Conservation (phyloP, 1,139 yeast species). For the Sugiyamaella sp. region DNA sequence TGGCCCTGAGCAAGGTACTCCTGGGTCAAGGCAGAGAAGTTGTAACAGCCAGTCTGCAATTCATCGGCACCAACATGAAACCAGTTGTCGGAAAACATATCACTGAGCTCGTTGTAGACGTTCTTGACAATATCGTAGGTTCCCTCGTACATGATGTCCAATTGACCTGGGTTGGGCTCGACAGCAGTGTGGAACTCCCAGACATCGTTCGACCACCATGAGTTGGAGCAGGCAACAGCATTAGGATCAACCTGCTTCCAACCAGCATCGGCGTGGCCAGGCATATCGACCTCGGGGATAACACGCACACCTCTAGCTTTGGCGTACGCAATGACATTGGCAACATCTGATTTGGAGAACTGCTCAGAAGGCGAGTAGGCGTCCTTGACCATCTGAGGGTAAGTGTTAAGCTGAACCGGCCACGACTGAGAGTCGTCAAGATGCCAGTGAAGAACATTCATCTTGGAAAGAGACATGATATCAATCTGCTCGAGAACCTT, state of each 20-base stretch:
- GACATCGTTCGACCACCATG: slow-evolving; percentile 44
- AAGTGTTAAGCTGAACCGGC: slow-evolving; percentile 47
- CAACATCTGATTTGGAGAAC: slow-evolving; percentile 45
- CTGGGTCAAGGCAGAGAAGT: slow-evolving; percentile 40
- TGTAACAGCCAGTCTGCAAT: slow-evolving; percentile 47
- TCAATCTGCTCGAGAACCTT: slow-evolving; percentile 48
- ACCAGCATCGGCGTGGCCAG: slow-evolving; percentile 54
- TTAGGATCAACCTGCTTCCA: slow-evolving; percentile 47
- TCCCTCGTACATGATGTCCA: slow-evolving; percentile 46
- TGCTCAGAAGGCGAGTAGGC: slow-evolving; percentile 48
- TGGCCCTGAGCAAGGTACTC: slow-evolving; percentile 44
- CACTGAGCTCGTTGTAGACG: slow-evolving; percentile 47
- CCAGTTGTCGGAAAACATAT: slow-evolving; percentile 45
- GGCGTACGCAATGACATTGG: slow-evolving; percentile 46
- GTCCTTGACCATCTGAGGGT: slow-evolving; percentile 50
- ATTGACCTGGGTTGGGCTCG: slow-evolving; percentile 55
- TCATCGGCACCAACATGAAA: slow-evolving; percentile 57
- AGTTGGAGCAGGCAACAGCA: slow-evolving; percentile 45
- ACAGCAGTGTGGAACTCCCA: slow-evolving; percentile 43
- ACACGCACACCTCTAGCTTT: slow-evolving; percentile 49
- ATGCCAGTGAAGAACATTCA: slow-evolving; percentile 55
- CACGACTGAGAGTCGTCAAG: slow-evolving; percentile 52
- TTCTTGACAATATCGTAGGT: slow-evolving; percentile 46
- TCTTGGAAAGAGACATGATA: slow-evolving; percentile 48
- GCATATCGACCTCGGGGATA: slow-evolving; percentile 54